These are phyloP conservation scores for Zizania latifolia DNA, from an alignment of 176 grass and related monocot species.

Conservation along the genomic window DNA sequence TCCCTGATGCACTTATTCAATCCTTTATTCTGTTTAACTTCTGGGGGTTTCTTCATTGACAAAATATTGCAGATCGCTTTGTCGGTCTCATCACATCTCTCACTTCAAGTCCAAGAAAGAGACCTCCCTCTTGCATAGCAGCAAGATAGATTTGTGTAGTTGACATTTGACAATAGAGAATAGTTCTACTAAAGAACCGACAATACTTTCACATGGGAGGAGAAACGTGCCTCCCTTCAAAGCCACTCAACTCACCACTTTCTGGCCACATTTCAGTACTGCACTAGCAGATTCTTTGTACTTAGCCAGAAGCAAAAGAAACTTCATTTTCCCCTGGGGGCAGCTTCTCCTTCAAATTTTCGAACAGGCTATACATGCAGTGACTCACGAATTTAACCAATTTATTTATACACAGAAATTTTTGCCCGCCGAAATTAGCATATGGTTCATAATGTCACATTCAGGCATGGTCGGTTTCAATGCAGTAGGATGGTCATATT, in stretches of 20 bases:
- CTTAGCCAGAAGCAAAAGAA: conserved; percentile 40
- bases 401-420: not conserved
- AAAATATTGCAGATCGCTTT: not conserved
- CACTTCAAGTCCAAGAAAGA: conserved; percentile 28
- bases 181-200: conserved; percentile 18
- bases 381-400: not conserved
- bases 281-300: conserved; percentile 32
- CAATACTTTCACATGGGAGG: conserved; percentile 7
- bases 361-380: not conserved
- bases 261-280: conserved; percentile 30
- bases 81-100: conserved; percentile 1
- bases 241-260: conserved; percentile 39
- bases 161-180: conserved; percentile 11
- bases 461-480: conserved; percentile 16
- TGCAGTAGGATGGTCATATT: conserved; percentile 18
- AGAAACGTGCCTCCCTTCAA: conserved; percentile 47
- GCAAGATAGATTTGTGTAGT: conserved; percentile 12
- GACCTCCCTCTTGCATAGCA: conserved; percentile 12
- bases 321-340: conserved; percentile 33
- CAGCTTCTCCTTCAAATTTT: conserved; percentile 36
- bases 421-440: not conserved
- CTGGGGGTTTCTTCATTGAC: not conserved
- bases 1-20: not conserved
- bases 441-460: conserved; percentile 8
- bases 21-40: conserved; percentile 2